Percentiles rank a stretch among this genome's conserved stretches.
Evolutionary conservation across 495 filamentous ascomycete genomes (phyloP).

Genomic region (Hypoxylon subgilvum): DNA sequence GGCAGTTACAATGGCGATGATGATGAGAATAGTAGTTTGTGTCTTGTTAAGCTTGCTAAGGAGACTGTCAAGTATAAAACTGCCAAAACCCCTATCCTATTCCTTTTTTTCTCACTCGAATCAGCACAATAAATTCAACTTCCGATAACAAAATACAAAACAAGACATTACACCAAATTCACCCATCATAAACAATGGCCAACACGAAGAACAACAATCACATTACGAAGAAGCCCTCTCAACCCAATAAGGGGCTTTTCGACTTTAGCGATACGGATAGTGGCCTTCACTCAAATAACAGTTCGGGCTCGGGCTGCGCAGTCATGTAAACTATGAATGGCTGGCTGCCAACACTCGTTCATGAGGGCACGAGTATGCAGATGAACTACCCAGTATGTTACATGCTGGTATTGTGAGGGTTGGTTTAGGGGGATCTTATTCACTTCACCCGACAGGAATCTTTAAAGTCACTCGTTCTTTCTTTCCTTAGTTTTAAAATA

Average conservation of each 20-base stretch:
- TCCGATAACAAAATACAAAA: not conserved
- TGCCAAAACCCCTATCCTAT: not conserved
- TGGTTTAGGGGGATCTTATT: slow-evolving; percentile 1
- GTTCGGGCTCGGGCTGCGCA: slow-evolving; percentile 16
- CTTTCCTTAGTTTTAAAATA: slow-evolving; percentile 8
- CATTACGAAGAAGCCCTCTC: slow-evolving; percentile 18
- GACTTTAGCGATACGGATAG: slow-evolving; percentile 29
- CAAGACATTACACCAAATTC: not conserved
- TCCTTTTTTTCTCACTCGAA: not conserved
- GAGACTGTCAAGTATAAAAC: not conserved
- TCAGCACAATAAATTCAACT: not conserved
- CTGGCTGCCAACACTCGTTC: not conserved
- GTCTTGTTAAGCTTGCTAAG: too few species aligned
- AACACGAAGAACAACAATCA: slow-evolving; percentile 25
- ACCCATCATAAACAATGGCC: too few species aligned
- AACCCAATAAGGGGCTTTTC: slow-evolving; percentile 30
- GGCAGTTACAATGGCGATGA: too few species aligned
- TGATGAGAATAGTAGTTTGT: not conserved
- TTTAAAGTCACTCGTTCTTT: slow-evolving; percentile 9
- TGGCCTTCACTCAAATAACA: slow-evolving; percentile 4
- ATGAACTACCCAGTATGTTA: too few species aligned
- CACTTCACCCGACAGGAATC: not conserved
- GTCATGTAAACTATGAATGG: slow-evolving; percentile 19
- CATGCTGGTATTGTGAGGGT: not conserved
- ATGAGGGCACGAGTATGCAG: slow-evolving; percentile 8